Evolutionary conservation across 2,329 filamentous ascomycete species (phyloP).

Genomic region (Trichoderma polysporum): DNA sequence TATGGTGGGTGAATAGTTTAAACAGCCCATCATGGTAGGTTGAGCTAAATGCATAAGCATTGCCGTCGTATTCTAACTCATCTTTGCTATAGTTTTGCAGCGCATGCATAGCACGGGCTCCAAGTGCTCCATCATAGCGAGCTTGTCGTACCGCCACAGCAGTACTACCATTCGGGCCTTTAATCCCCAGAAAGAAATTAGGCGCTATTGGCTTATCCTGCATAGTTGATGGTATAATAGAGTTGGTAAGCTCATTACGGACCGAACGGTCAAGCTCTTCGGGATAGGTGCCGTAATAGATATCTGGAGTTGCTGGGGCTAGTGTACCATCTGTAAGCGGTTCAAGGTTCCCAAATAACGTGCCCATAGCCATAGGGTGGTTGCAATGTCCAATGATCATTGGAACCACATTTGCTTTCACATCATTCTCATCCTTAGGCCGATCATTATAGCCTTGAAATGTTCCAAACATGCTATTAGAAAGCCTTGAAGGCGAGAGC

Average conservation of each 20-base stretch:
- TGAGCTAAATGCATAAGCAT: constrained; percentile 40
- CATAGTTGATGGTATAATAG: constrained; percentile 37
- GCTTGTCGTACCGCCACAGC: constrained; percentile 37
- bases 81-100: constrained; percentile 37
- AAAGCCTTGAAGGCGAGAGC: neutral
- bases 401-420: neutral
- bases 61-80: constrained; percentile 38
- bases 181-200: constrained; percentile 44
- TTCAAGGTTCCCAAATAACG: constrained; percentile 37
- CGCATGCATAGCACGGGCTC: constrained; percentile 38
- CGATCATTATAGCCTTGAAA: neutral
- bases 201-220: constrained; percentile 32
- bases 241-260: constrained; percentile 27
- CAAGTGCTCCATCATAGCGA: constrained; percentile 39
- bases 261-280: constrained; percentile 31
- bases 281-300: constrained; percentile 36
- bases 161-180: constrained; percentile 35
- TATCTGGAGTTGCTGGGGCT: constrained; percentile 34
- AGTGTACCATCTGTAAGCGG: constrained; percentile 38
- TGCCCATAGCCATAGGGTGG: neutral
- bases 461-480: neutral
- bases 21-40: constrained; percentile 40
- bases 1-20: constrained; percentile 40
- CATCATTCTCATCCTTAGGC: neutral
- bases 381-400: neutral